Conservation (phyloP, 2,329 filamentous ascomycete species). For the Coleophoma eucalyptorum region DNA sequence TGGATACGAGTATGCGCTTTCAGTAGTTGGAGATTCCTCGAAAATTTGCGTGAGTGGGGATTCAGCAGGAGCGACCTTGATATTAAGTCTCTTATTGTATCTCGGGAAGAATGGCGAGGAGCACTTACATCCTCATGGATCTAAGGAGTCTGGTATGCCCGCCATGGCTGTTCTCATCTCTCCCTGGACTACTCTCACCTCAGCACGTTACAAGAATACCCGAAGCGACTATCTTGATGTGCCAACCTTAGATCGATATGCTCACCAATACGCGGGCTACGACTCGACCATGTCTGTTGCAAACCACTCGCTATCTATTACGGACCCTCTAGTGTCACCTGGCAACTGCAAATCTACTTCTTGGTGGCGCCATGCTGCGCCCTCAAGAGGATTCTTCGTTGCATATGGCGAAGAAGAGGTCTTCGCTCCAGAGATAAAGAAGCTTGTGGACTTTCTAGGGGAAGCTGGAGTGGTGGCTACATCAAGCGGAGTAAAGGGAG, state of each 20-base stretch:
- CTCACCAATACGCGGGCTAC: conserved; percentile 61
- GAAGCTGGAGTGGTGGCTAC: conserved; percentile 42
- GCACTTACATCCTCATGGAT: neutral
- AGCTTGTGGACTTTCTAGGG: conserved; percentile 52
- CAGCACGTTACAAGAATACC: conserved; percentile 63
- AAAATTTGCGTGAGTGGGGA: conserved; percentile 72
- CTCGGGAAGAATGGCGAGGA: conserved; percentile 35
- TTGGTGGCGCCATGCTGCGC: conserved; percentile 66
- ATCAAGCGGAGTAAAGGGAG: conserved; percentile 54
- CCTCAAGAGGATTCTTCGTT: conserved; percentile 63
- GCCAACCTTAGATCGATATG: conserved; percentile 64
- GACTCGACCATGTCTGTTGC: neutral
- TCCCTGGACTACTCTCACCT: conserved; percentile 72
- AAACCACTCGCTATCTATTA: conserved; percentile 28
- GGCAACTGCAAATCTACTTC: conserved; percentile 62
- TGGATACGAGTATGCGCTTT: conserved; percentile 68
- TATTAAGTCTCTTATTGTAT: conserved; percentile 69
- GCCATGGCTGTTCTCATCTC: conserved; percentile 71
- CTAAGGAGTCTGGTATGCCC: conserved; percentile 28
- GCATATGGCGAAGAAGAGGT: conserved; percentile 76
- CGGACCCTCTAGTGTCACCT: conserved; percentile 63
- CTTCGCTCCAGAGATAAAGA: conserved; percentile 65
- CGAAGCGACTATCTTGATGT: conserved; percentile 72
- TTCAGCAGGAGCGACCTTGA: conserved; percentile 73
- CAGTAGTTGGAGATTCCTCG: conserved; percentile 48